A percentile compares a stretch with the other conserved stretches of the same genome.
phyloP scores from a whole-genome alignment of 2,329 filamentous ascomycete species.

The Alternaria viburni region DNA sequence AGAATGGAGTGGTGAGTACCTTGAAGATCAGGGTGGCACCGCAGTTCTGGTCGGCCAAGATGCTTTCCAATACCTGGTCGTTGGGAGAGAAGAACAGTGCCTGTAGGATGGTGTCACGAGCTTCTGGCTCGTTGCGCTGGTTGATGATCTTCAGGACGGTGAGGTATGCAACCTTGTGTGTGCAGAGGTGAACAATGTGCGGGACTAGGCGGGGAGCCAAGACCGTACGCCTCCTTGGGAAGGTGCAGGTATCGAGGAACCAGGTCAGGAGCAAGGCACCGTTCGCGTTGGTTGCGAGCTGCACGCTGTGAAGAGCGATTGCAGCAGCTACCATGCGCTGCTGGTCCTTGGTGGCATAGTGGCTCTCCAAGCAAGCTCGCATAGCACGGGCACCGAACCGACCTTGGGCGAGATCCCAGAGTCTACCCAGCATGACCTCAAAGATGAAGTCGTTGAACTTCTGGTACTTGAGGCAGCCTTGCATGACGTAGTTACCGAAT shows the following conservation, averaged over 20 bases:
- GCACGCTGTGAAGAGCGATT: slow-evolving; percentile 95
- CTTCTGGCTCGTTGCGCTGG: slow-evolving; percentile 92
- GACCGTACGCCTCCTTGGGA: slow-evolving; percentile 88
- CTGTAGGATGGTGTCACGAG: slow-evolving; percentile 85
- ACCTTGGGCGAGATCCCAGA: slow-evolving; percentile 93
- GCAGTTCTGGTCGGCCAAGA: slow-evolving; percentile 87
- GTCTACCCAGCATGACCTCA: slow-evolving; percentile 90
- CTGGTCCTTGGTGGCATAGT: slow-evolving; percentile 93
- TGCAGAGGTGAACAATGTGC: slow-evolving; percentile 92
- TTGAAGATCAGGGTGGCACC: slow-evolving; percentile 98
- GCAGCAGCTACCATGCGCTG: slow-evolving; percentile 92
- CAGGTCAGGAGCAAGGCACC: slow-evolving; percentile 92
- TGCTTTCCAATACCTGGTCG: slow-evolving; percentile 85
- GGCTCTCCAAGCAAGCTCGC: slow-evolving; percentile 95
- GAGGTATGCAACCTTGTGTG: slow-evolving; percentile 96
- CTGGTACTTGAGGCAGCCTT: slow-evolving; percentile 91
- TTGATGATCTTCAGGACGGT: slow-evolving; percentile 99
- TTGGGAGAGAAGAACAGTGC: slow-evolving; percentile 91
- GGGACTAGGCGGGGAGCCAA: slow-evolving; percentile 90
- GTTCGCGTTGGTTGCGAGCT: slow-evolving; percentile 94
- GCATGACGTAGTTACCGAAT: slow-evolving; percentile 97
- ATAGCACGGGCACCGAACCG: slow-evolving; percentile 94
- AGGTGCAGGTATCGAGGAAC: slow-evolving; percentile 98
- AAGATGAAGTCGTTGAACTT: slow-evolving; percentile 97
- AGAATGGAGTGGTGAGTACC: slow-evolving; percentile 95